Conservation (phyloP, 805 yeast genomes). For the Yarrowia osloensis region DNA sequence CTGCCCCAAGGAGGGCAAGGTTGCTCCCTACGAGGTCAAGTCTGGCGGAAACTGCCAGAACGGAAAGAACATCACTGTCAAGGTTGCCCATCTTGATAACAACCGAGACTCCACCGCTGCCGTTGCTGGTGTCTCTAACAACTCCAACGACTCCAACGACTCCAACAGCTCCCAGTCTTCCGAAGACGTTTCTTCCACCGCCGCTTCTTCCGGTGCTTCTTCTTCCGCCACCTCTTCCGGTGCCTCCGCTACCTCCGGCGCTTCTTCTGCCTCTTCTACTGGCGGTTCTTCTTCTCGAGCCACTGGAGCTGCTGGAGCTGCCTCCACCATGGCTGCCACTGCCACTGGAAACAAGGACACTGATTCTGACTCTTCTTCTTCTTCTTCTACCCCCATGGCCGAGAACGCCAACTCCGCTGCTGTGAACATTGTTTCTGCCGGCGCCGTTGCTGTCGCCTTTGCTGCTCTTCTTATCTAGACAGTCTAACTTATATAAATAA, state of each 20-base stretch:
- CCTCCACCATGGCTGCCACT: not conserved
- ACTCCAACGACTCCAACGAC: not conserved
- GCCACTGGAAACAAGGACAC: not conserved
- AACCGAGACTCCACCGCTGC: not conserved
- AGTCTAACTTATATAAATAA: not conserved
- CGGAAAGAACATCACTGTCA: not conserved
- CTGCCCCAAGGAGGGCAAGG: conserved; percentile 9
- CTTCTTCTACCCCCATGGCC: not conserved
- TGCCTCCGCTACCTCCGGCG: not conserved
- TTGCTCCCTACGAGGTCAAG: conserved; percentile 20
- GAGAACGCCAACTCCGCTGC: conserved; percentile 1
- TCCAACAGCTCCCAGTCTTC: not conserved
- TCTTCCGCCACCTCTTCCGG: not conserved
- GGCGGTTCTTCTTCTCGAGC: not conserved
- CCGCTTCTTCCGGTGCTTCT: not conserved
- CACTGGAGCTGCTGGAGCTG: not conserved
- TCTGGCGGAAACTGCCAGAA: conserved; percentile 5
- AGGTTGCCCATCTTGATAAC: not conserved
- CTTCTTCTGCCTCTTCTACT: not conserved
- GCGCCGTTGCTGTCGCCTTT: not conserved
- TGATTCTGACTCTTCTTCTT: not conserved
- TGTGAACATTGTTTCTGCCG: not conserved
- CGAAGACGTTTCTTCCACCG: not conserved
- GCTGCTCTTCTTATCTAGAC: conserved; percentile 16
- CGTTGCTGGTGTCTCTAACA: not conserved